These are phyloP conservation scores for Dendrostoma leiphaemia DNA, from an alignment of 2,329 filamentous ascomycete species.

Conservation along the genomic window DNA sequence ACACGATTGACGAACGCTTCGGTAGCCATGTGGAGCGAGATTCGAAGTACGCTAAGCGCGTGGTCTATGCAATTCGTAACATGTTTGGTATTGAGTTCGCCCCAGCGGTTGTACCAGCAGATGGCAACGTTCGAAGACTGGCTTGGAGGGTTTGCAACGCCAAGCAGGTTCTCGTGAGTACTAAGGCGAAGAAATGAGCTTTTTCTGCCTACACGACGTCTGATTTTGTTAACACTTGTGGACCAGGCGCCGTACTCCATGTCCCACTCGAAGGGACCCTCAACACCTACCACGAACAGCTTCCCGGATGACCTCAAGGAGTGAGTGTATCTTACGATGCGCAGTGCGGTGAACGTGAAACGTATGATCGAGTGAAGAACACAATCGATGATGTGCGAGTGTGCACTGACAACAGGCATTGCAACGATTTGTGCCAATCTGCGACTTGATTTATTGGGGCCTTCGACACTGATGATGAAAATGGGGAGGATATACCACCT, in stretches of 20 bases:
- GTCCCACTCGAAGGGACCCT: conserved; percentile 61
- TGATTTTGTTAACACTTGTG: conserved; percentile 16
- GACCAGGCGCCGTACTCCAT: conserved; percentile 68
- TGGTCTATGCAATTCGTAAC: conserved; percentile 91
- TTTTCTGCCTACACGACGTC: neutral
- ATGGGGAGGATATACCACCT: neutral
- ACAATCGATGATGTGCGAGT: neutral
- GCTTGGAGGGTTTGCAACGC: conserved; percentile 95
- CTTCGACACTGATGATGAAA: neutral
- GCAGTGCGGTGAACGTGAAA: neutral
- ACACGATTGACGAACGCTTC: conserved; percentile 75
- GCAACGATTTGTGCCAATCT: neutral
- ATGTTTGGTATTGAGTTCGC: conserved; percentile 98
- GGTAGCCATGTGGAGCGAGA: conserved; percentile 83
- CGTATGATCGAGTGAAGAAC: neutral
- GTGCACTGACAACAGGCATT: neutral
- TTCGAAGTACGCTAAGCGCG: conserved; percentile 81
- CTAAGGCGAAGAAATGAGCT: neutral
- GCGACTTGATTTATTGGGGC: neutral
- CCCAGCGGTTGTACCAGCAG: conserved; percentile 85
- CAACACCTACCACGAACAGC: conserved; percentile 52
- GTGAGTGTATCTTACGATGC: neutral
- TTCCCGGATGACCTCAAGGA: conserved; percentile 29
- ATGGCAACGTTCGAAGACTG: conserved; percentile 85
- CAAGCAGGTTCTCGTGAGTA: conserved; percentile 84